Percentiles rank a stretch among this genome's conserved stretches.
Evolutionary conservation across 257 asterid species (phyloP).

Genomic region (Linderniella brevidens): DNA sequence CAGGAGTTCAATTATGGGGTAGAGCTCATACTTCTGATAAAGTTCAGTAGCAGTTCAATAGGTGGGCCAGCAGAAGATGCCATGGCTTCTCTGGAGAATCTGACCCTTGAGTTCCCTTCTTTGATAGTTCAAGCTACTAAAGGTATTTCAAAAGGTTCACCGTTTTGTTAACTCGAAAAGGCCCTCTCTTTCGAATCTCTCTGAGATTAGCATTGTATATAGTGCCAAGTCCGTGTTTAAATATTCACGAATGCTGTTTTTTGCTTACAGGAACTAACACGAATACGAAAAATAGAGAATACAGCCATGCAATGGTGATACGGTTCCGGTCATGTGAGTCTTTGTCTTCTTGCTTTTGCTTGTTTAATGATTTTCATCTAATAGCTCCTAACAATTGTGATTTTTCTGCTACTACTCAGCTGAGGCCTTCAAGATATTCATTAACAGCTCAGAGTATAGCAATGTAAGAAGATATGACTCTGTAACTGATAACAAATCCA

Average conservation of each 20-base stretch:
- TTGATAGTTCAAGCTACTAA: constrained; percentile 67
- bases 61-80: constrained; percentile 54
- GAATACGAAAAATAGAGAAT: constrained; percentile 22
- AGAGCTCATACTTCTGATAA: constrained; percentile 54
- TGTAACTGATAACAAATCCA: constrained; percentile 1
- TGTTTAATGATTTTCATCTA: not conserved
- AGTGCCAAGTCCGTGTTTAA: not conserved
- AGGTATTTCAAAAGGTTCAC: constrained; percentile 19
- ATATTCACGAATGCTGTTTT: constrained; percentile 6
- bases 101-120: constrained; percentile 46
- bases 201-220: not conserved
- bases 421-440: constrained; percentile 58
- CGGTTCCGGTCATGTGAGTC: constrained; percentile 60
- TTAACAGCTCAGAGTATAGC: constrained; percentile 46
- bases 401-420: constrained; percentile 30
- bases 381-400: constrained; percentile 10
- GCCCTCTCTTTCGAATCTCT: not conserved
- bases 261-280: constrained; percentile 32
- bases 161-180: constrained; percentile 1
- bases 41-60: constrained; percentile 33
- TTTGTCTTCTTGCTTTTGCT: constrained; percentile 7
- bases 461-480: constrained; percentile 23
- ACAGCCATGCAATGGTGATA: constrained; percentile 51
- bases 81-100: constrained; percentile 30
- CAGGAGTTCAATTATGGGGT: constrained; percentile 77